Conservation (phyloP, 208 protist species). For the Leishmania tarentolae region DNA sequence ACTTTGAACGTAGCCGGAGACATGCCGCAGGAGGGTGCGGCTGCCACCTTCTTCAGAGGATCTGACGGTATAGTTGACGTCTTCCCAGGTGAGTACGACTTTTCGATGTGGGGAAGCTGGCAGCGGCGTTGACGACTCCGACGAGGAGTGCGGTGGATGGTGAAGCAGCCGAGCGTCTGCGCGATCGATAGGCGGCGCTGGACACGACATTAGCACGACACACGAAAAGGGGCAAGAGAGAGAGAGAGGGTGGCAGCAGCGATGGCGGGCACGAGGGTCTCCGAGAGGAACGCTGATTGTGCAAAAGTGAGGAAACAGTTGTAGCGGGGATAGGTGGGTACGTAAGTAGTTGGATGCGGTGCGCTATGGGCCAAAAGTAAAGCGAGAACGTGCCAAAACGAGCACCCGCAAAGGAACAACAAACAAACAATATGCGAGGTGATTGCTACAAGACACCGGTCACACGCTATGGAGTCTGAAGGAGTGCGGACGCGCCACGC, state of each 20-base stretch:
- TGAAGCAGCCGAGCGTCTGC: conserved; percentile 13
- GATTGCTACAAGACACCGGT: not conserved
- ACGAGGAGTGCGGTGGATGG: not conserved
- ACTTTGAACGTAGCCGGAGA: conserved; percentile 60
- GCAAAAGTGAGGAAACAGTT: not conserved
- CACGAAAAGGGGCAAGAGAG: not conserved
- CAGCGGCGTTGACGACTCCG: not conserved
- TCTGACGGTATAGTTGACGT: conserved; percentile 48
- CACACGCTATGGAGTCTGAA: not conserved
- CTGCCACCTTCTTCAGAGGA: conserved; percentile 1
- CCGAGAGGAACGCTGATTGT: not conserved
- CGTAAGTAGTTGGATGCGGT: not conserved
- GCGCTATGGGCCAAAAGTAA: not conserved
- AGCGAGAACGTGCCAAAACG: not conserved
- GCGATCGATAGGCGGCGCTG: conserved; percentile 22
- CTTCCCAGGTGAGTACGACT: conserved; percentile 48
- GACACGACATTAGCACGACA: conserved; percentile 7
- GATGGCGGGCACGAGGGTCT: not conserved
- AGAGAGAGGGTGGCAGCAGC: not conserved
- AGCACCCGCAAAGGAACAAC: not conserved
- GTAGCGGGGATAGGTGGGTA: not conserved
- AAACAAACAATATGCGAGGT: not conserved
- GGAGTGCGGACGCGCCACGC: not conserved
- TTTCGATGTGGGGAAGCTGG: conserved; percentile 1
- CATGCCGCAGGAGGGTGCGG: conserved; percentile 45